Evolutionary conservation across 164 flowering plant genomes (phyloP).

Genomic region (Vitis rotundifolia): DNA sequence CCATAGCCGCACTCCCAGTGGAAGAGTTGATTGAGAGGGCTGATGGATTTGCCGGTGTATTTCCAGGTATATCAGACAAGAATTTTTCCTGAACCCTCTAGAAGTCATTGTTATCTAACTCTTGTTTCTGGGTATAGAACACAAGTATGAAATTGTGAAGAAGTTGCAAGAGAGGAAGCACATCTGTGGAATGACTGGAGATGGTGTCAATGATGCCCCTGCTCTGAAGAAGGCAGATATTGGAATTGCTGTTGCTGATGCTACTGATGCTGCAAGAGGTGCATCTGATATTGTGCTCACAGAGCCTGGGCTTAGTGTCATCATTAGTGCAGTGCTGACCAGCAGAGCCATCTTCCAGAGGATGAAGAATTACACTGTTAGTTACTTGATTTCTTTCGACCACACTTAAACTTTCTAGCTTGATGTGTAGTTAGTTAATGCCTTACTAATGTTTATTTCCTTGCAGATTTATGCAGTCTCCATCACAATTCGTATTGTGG

Average conservation of each 20-base stretch:
- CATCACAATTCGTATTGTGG: conserved; percentile 96
- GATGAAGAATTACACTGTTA: conserved; percentile 95
- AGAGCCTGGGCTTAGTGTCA: conserved; percentile 95
- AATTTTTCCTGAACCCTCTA: neutral
- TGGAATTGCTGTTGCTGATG: conserved; percentile 81
- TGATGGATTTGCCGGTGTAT: conserved; percentile 83
- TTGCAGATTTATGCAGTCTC: conserved; percentile 93
- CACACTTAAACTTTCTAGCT: neutral
- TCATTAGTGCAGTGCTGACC: conserved; percentile 93
- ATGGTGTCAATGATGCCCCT: conserved; percentile 85
- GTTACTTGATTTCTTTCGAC: conserved; percentile 17
- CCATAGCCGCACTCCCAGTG: conserved; percentile 58
- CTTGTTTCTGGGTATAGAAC: conserved; percentile 35
- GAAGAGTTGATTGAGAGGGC: conserved; percentile 82
- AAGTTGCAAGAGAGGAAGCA: conserved; percentile 78
- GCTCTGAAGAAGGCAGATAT: conserved; percentile 79
- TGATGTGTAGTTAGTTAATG: neutral
- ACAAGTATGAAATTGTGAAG: conserved; percentile 81
- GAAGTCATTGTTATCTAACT: neutral
- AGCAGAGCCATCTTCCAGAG: conserved; percentile 98
- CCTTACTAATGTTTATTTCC: conserved; percentile 6
- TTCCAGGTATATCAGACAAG: conserved; percentile 47
- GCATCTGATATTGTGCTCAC: conserved; percentile 98
- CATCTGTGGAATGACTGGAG: conserved; percentile 85
- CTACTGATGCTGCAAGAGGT: conserved; percentile 96